Evolutionary conservation across 108 stramenopile species (phyloP).

Genomic region (Skeletonema potamos): DNA sequence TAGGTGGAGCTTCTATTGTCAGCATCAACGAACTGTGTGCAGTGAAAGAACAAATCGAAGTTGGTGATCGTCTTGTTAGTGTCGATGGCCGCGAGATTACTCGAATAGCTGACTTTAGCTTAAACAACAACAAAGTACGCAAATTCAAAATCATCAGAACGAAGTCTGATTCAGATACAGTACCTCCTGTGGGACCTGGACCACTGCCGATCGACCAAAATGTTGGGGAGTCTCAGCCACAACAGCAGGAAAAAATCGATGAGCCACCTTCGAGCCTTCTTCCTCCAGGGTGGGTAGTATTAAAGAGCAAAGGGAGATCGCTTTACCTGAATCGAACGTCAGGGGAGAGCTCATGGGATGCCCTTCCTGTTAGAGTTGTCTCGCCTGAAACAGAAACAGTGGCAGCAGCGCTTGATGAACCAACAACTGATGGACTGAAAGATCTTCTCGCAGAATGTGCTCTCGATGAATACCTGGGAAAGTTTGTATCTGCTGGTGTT

Average conservation of each 20-base stretch:
- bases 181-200: background rate
- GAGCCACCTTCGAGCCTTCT: background rate
- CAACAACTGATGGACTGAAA: background rate
- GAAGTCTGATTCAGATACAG: background rate
- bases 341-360: background rate
- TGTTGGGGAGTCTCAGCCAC: background rate
- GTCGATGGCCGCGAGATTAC: background rate
- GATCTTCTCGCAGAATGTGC: background rate
- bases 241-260: background rate
- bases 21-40: background rate
- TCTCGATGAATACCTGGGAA: background rate
- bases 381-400: background rate
- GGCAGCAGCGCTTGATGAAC: background rate
- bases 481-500: slow-evolving; percentile 5
- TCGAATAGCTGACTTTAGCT: background rate
- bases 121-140: background rate
- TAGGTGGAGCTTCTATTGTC: background rate
- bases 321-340: background rate
- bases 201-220: background rate
- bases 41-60: background rate
- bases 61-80: background rate
- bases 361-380: background rate
- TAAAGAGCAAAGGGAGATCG: background rate
- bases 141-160: background rate
- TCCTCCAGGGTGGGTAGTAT: background rate